Base-by-base conservation (phyloP, 495 filamentous ascomycete genomes). In the Neurospora sublineolata region DNA sequence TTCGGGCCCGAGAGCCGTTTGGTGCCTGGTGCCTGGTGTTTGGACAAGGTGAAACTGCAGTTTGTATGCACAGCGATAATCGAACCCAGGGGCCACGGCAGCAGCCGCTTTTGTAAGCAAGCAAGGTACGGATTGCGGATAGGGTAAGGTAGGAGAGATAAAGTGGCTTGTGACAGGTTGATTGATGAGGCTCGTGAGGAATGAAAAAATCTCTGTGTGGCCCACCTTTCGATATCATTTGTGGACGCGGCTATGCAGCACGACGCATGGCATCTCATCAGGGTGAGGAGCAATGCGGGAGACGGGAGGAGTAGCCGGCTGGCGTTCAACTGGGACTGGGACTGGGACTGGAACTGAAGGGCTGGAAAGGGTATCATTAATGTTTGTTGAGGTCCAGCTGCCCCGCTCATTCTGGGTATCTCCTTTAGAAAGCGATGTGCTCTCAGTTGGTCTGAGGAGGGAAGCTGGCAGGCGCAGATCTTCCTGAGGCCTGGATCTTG, bases 401-500 rank as follows among this genome's bases (percentile, higher is more conserved):
- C 38, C 36, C 36, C 71, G 23, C 46, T 58, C 39, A 40, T 6
- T 30, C 58, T 36, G 23, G 41, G 41, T 37, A 69, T 44, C 67
- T 70, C 33, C 42, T 38, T 68, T n/a, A n/a, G n/a, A n/a, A n/a
- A n/a, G n/a, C 68, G 60, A 58, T 69, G 33, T 20, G 67, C 64
- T 68, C 68, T 73, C 73, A 77, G 69, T 73, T 77, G 18, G 64
- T 70, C 68, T 79, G 75, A 84, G 91, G 91, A 38, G 92, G 92
- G 75, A 93, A 93, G 69, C 78, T 89, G 36, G 90, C 87, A 1
- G 80, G 69, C 72, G 86, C 85, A 69, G 86, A 83, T 37, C 68
- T 75, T 30, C 90, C 90, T n/a, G 82, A 81, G 68, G 85, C 84
- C 5, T 83, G 83, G 69, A 94, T 78, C 37, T 90, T 88, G 72